phyloP scores from a whole-genome alignment of 768 basidiomycete species.

The Pholiota molesta region DNA sequence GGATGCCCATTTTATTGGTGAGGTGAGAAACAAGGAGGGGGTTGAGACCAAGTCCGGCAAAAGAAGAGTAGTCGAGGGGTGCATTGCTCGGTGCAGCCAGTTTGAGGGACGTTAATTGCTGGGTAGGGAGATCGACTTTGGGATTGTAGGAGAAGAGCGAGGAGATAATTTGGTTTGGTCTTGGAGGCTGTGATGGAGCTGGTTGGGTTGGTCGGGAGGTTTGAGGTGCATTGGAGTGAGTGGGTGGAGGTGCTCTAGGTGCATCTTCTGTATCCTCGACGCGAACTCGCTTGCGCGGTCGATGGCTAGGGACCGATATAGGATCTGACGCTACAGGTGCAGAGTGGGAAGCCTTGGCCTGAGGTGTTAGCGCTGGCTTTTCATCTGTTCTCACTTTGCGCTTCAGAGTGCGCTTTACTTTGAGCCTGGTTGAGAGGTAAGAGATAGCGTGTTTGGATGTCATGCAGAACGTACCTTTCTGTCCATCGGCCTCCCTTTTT shows the following conservation, averaged over 20 bases:
- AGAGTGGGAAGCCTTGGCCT: neutral
- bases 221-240: conserved; percentile 20
- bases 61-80: conserved; percentile 79
- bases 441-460: neutral
- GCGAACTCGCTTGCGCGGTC: conserved; percentile 27
- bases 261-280: conserved; percentile 17
- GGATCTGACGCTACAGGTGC: conserved; percentile 9
- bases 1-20: conserved; percentile 75
- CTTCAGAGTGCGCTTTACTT: conserved; percentile 72
- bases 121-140: conserved; percentile 50
- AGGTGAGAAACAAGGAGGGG: conserved; percentile 81
- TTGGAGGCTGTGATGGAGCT: conserved; percentile 23
- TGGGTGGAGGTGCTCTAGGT: conserved; percentile 11
- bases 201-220: conserved; percentile 15
- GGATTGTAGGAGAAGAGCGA: conserved; percentile 90
- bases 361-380: conserved; percentile 35
- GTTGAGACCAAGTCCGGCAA: conserved; percentile 82
- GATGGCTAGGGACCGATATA: conserved; percentile 14
- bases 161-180: conserved; percentile 73
- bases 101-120: conserved; percentile 26
- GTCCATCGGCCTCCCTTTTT: conserved; percentile 77
- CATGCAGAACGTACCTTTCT: conserved; percentile 57
- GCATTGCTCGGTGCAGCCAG: conserved; percentile 76
- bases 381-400: conserved; percentile 51
- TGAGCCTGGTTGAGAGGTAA: conserved; percentile 52